Conservation (phyloP, 2,329 filamentous ascomycete genomes). For the Aspergillus transmontanensis region DNA sequence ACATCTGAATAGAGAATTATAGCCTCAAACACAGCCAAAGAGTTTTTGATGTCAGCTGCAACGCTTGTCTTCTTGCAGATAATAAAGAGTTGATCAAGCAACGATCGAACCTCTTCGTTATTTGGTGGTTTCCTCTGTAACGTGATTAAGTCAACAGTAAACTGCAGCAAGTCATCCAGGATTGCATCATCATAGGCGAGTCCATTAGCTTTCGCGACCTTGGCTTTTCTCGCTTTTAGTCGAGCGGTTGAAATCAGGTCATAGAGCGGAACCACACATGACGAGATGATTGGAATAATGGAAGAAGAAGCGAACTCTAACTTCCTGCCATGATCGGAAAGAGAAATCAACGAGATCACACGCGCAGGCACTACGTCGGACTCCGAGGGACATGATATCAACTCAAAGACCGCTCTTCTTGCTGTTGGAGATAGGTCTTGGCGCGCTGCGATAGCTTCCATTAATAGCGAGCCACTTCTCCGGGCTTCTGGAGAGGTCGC, state of each 20-base stretch:
- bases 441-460: constrained; percentile 41
- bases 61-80: constrained; percentile 46
- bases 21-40: constrained; percentile 45
- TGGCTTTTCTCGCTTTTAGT: constrained; percentile 41
- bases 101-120: constrained; percentile 37
- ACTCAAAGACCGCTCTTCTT: constrained; percentile 38
- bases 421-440: constrained; percentile 42
- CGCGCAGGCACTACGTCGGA: constrained; percentile 42
- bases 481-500: constrained; percentile 39
- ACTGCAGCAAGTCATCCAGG: constrained; percentile 44
- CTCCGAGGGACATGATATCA: constrained; percentile 36
- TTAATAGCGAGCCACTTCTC: constrained; percentile 35
- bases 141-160: constrained; percentile 45
- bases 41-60: constrained; percentile 45
- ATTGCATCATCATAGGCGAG: constrained; percentile 37
- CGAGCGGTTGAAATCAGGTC: constrained; percentile 38
- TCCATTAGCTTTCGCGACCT: constrained; percentile 33
- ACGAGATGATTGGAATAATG: constrained; percentile 42
- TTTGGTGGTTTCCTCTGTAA: constrained; percentile 42
- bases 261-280: constrained; percentile 44
- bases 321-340: constrained; percentile 48
- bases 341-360: constrained; percentile 41
- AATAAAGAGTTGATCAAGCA: constrained; percentile 41
- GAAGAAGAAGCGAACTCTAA: constrained; percentile 43
- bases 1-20: constrained; percentile 45